Evolutionary conservation across 2,329 filamentous ascomycete species (phyloP), one percentile per base, ranked within the genome.

Genomic region (Fusarium nygamai): DNA sequence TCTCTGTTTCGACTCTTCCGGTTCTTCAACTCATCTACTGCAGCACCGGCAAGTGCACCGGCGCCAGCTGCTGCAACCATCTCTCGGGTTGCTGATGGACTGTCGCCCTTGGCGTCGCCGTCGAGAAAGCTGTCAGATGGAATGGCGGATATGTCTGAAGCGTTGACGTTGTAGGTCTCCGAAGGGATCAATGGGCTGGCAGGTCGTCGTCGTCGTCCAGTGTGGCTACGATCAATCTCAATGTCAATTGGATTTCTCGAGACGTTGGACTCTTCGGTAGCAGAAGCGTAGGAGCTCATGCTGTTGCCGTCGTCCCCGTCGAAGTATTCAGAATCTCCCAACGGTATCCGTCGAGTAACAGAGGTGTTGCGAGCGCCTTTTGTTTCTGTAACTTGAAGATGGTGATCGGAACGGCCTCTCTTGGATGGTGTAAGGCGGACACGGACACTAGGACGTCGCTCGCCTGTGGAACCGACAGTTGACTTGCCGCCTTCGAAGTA

Each of bases 111-210:
- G 46, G 72, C 27, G 34, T 84, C 83, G n/a, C 88, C 88, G 76
- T 91, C 89, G 13, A 91, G 83, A 69, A 91, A 91, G 78, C 89
- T 91, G 78, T 91, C 88, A 24, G 87, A 87, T 19, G 89, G 89
- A 59, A 91, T 91, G 87, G 93, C 82, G 86, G 96, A 98, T 57
- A 98, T 94, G 79, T 98, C 96, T 7, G 96, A 98, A 58, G 91
- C 86, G 75, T 90, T 90, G 19, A 90, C 87, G 39, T 90, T 85
- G 80, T 93, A 95, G 61, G 82, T 90, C 80, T 84, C 89, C 78
- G 83, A 92, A 78, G 86, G 90, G 70, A 89, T 92, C 79, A 88
- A 89, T 82, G 84, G 96, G 73, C 88, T 98, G 83, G 89, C 93
- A 86, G 86, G 88, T 71, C 88, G 88, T 82, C 88, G 91, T 80